A percentile compares a stretch with the other conserved stretches of the same genome.
phyloP scores from a whole-genome alignment of 2,329 filamentous ascomycete genomes.

The Alternaria infectoria region DNA sequence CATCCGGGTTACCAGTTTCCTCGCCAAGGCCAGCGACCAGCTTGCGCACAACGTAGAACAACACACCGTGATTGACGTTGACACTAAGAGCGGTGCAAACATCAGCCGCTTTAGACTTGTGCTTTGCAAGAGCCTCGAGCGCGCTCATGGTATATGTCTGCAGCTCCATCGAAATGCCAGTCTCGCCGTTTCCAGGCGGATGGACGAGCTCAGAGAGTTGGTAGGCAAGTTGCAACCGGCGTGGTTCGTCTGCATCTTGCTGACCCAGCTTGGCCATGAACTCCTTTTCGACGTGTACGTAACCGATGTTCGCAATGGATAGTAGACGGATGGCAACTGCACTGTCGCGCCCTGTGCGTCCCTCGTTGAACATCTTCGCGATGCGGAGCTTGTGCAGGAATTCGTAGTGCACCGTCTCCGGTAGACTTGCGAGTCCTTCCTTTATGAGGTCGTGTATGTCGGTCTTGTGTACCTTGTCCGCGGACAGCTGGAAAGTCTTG shows the following conservation, averaged over 20 bases:
- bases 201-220: slow-evolving; percentile 93
- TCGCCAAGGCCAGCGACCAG: slow-evolving; percentile 78
- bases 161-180: slow-evolving; percentile 73
- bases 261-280: slow-evolving; percentile 87
- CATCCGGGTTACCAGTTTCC: slow-evolving; percentile 60
- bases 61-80: slow-evolving; percentile 93
- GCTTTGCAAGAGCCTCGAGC: slow-evolving; percentile 83
- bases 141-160: slow-evolving; percentile 83
- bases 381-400: slow-evolving; percentile 81
- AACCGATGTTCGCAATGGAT: slow-evolving; percentile 88
- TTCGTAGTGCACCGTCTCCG: slow-evolving; percentile 78
- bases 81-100: slow-evolving; percentile 90
- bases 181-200: slow-evolving; percentile 73
- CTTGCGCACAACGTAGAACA: slow-evolving; percentile 92
- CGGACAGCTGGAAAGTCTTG: slow-evolving; percentile 66
- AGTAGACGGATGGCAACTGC: slow-evolving; percentile 82
- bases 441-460: slow-evolving; percentile 52
- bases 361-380: slow-evolving; percentile 77
- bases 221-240: slow-evolving; percentile 86
- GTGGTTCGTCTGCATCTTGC: slow-evolving; percentile 87
- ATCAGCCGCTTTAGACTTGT: slow-evolving; percentile 77
- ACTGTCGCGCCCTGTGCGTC: slow-evolving; percentile 71
- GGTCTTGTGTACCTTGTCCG: slow-evolving; percentile 52
- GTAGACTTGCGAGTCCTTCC: slow-evolving; percentile 64
- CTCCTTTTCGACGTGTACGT: slow-evolving; percentile 81